Base-by-base conservation (phyloP, 176 grass and related monocot genomes). In the Alopecurus myosuroides region DNA sequence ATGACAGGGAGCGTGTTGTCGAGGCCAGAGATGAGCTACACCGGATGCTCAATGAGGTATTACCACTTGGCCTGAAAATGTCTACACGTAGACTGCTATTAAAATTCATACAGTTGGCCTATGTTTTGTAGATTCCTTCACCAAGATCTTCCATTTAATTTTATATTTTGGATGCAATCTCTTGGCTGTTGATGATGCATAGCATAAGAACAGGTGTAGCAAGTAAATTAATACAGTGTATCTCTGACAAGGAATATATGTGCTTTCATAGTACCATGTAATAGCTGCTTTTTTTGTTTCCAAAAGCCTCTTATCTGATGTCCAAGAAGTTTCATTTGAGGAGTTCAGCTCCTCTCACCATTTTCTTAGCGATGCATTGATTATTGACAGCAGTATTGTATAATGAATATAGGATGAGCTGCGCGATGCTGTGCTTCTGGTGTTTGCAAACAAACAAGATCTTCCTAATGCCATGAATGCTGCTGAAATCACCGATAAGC, bases 1-100 rank as follows among this genome's bases (percentile, higher is more conserved):
- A 95, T 0, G 93, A 95, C 15, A 95, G 90, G 77, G 93, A 95
- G 50, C 93, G 93, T 86, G 90, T 95, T 86, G 93, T 95, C 78
- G 93, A 95, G 90, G 93, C 93, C 23, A 95, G 93, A 86, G 93
- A 95, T 86, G 93, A 95, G 83, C 93, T 95, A 26, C 93, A 95
- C 69, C 82, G 93, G 42, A 95, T 95, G 93, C 88, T 95, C 68
- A 92, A 92, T 20, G 93, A 95, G 90, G 93, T 94, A 86, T 53
- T 11, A 35, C 11, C 5, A 4, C 41, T 68, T 10, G 64, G 25
- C 18, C 37, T n/a, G 11, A 55, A 44, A 14, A 31, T 34, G 1
- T 49, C 28, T 48, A n/a, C 26, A 33, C 18, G 46, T 79, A 25
- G 28, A 18, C n/a, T 11, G n/a, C 10, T 81, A 60, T 51, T 17